phyloP scores from a whole-genome alignment of 73 alveolate species.

The Paramecium sonneborni region DNA sequence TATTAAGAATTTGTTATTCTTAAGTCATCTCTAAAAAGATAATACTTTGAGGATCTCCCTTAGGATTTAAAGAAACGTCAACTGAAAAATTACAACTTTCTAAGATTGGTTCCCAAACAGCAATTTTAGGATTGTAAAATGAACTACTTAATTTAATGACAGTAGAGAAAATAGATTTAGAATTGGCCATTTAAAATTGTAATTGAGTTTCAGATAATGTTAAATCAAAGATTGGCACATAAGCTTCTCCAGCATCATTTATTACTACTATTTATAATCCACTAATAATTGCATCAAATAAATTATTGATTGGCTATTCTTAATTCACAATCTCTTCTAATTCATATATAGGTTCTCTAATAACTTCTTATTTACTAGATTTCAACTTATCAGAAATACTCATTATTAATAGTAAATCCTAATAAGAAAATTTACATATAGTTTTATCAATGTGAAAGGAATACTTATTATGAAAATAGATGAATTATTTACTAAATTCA shows the following conservation, averaged over 20 bases:
- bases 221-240: slow-evolving; percentile 70
- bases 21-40: slow-evolving; percentile 57
- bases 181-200: neutral
- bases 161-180: slow-evolving; percentile 38
- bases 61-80: slow-evolving; percentile 58
- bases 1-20: slow-evolving; percentile 14
- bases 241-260: slow-evolving; percentile 71
- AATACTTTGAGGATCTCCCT: slow-evolving; percentile 62
- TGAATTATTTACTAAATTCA: slow-evolving; percentile 4
- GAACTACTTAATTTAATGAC: slow-evolving; percentile 48
- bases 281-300: slow-evolving; percentile 49
- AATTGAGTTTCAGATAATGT: slow-evolving; percentile 59
- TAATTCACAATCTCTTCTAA: neutral
- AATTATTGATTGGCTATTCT: slow-evolving; percentile 49
- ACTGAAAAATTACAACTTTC: slow-evolving; percentile 62
- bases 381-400: slow-evolving; percentile 34
- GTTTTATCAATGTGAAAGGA: slow-evolving; percentile 56
- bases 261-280: slow-evolving; percentile 62
- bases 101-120: slow-evolving; percentile 70
- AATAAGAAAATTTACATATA: slow-evolving; percentile 50
- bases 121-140: slow-evolving; percentile 70
- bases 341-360: neutral
- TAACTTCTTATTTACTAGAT: slow-evolving; percentile 39
- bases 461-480: slow-evolving; percentile 47
- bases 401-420: slow-evolving; percentile 48